A percentile compares a stretch with the other conserved stretches of the same genome.
Conservation (phyloP, 1,284 basidiomycete genomes). For the Earliella scabrosa region DNA sequence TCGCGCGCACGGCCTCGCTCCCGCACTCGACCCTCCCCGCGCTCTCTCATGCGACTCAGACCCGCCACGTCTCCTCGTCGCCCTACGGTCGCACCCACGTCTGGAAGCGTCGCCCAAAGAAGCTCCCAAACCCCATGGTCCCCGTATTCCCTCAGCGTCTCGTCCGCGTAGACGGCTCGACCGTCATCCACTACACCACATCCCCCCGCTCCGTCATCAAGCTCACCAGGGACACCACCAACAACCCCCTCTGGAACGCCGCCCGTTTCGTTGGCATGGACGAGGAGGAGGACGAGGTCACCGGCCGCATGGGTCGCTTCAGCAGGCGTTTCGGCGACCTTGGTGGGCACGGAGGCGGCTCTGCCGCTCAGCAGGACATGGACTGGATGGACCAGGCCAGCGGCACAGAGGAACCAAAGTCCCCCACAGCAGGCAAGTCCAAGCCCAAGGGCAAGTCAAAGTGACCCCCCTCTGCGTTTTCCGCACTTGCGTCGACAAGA, state of each 20-base stretch:
- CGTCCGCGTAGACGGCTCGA: conserved; percentile 84
- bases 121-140: conserved; percentile 64
- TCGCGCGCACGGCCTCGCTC: too few relatives aligned
- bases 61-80: neutral
- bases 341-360: conserved; percentile 38
- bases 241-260: conserved; percentile 82
- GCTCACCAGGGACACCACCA: conserved; percentile 84
- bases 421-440: neutral
- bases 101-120: neutral
- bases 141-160: conserved; percentile 85
- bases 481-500: neutral
- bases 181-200: conserved; percentile 85
- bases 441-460: conserved; percentile 8
- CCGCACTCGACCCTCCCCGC: too few relatives aligned
- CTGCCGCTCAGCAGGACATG: conserved; percentile 38
- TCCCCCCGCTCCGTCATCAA: conserved; percentile 77
- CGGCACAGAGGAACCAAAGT: conserved; percentile 8
- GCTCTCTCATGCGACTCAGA: too few relatives aligned
- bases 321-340: conserved; percentile 73
- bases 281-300: conserved; percentile 70
- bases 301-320: conserved; percentile 82
- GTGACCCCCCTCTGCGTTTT: neutral
- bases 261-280: conserved; percentile 45
- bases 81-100: neutral
- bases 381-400: conserved; percentile 43